Evolutionary conservation across 1,284 basidiomycete species (phyloP), one percentile per base, ranked within the genome.

Genomic region (Singerocomus inundabilis): DNA sequence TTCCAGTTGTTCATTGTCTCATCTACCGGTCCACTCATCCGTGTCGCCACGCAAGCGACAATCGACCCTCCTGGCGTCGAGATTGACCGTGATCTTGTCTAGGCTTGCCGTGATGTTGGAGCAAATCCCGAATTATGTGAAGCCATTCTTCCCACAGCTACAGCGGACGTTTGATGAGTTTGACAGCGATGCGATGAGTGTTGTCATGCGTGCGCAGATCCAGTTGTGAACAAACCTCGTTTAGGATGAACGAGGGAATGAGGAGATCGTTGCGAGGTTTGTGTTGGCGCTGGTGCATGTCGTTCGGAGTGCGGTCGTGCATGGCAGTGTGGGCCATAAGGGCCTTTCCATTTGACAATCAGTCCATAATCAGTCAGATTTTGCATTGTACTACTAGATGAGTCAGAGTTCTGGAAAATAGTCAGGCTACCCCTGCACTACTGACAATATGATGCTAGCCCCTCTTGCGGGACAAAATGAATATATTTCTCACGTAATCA

Each of bases 111-210:
- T 85, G 10, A 89, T 97, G 79, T 76, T 97, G 30, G 81, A 86
- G 57, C 79, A 81, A 44, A 91, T 98, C 18, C 94, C 96, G 0
- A 75, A 80, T 18, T 91, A 97, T 57, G 93, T 98, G 57, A 93
- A 93, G 67, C 95, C 96, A 1, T 99, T 99, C 85, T 98, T 98
- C 78, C 97, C 96, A 2, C 96, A 99, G 67, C 74, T 99, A 32
- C 96, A 98, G 67, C 82, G 96, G 34, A 98, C 94, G 0, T 99
- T 99, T 66, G 89, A 98, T 70, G 99, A 99, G 72, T 92, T 93
- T 33, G 81, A 91, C 1, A 81, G 86, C 52, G 96, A 99, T 67
- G 72, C 87, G 1, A 80, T 87, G 1, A 91, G 90, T 57, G 73
- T 80, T 3, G 84, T 82, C 16, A 93, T 99, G 26, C 84, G 96